These are phyloP conservation scores for Parietichytrium sp. DNA, from an alignment of 108 stramenopile genomes.

Conservation along the genomic window DNA sequence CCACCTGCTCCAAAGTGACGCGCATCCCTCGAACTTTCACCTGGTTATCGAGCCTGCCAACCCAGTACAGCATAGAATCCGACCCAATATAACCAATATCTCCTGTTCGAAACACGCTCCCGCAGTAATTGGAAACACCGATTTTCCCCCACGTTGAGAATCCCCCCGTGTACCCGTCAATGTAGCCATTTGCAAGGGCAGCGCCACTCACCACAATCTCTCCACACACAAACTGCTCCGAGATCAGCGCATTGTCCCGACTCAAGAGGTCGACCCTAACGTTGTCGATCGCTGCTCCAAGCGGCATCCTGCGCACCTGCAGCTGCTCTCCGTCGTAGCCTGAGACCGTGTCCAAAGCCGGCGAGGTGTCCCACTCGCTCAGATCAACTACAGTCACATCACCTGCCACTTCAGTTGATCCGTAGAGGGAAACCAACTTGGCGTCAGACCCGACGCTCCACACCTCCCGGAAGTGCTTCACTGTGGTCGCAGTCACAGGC, in stretches of 20 bases:
- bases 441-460: neutral
- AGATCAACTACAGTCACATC: neutral
- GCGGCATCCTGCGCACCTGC: neutral
- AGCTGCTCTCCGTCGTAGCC: neutral
- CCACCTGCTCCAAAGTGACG: neutral
- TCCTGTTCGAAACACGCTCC: slow-evolving; percentile 7
- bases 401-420: neutral
- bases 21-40: neutral
- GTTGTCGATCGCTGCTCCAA: neutral
- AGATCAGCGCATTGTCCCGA: neutral
- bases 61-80: no score
- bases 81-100: neutral
- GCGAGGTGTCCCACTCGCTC: neutral
- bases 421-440: neutral
- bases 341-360: neutral
- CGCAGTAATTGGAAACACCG: no score
- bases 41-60: neutral
- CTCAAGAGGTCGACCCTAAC: neutral
- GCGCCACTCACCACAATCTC: neutral
- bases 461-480: neutral
- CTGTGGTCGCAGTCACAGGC: neutral
- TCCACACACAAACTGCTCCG: neutral
- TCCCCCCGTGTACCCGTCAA: neutral
- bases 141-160: neutral
- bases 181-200: neutral